Conservation (phyloP, 305 asterid genomes). For the Solanum chacoense region DNA sequence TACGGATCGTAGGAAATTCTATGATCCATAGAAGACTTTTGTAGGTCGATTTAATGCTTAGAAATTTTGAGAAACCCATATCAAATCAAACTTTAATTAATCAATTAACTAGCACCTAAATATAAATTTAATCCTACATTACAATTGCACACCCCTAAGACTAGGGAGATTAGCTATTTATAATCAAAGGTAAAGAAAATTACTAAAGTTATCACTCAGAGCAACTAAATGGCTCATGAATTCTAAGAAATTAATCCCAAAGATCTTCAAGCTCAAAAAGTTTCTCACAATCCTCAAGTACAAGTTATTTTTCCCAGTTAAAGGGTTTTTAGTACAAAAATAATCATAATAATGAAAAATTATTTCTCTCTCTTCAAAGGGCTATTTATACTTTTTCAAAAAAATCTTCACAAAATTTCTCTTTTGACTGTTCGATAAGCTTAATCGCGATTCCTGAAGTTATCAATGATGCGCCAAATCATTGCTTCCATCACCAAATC, state of each 20-base stretch:
- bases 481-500: neutral
- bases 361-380: neutral
- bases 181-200: neutral
- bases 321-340: too few species aligned
- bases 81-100: too few species aligned
- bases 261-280: neutral
- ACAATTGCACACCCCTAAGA: too few species aligned
- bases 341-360: too few species aligned
- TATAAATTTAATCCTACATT: too few species aligned
- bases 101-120: too few species aligned
- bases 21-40: neutral
- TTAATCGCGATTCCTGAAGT: neutral
- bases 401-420: neutral
- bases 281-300: neutral
- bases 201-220: neutral
- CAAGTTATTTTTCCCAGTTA: neutral
- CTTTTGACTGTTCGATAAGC: neutral
- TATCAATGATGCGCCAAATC: neutral
- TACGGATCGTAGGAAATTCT: neutral
- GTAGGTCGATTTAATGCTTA: neutral
- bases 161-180: neutral
- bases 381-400: neutral
- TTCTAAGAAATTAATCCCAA: neutral
- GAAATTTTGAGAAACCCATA: neutral
- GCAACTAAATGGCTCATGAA: neutral